Evolutionary conservation across 495 filamentous ascomycete species (phyloP).

Genomic region (Pseudevernia furfuracea): DNA sequence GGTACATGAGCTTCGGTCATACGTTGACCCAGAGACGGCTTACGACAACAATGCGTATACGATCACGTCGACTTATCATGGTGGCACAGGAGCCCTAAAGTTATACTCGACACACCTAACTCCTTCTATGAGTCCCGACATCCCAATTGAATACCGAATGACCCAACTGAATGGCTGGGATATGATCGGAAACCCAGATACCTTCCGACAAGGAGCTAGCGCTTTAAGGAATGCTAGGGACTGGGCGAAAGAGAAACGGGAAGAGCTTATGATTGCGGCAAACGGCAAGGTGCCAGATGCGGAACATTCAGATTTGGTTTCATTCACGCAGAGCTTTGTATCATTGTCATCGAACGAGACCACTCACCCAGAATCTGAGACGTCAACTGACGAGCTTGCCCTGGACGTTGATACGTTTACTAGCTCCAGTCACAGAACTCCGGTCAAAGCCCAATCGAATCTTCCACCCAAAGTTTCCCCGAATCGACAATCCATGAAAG

Average conservation of each 20-base stretch:
- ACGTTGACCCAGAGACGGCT: too few relatives aligned
- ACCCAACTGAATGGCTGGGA: constrained; percentile 20
- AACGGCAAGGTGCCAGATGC: constrained; percentile 8
- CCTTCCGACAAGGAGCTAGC: constrained; percentile 29
- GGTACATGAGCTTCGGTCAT: constrained; percentile 3
- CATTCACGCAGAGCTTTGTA: too few relatives aligned
- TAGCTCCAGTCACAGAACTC: too few relatives aligned
- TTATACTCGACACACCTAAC: constrained; percentile 1
- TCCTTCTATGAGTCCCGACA: constrained; percentile 12
- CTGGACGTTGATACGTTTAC: too few relatives aligned
- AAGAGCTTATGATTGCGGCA: constrained; percentile 22
- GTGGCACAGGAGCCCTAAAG: background rate
- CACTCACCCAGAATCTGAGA: too few relatives aligned
- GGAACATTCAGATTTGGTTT: constrained; percentile 2
- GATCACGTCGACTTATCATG: too few relatives aligned
- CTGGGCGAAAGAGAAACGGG: constrained; percentile 26
- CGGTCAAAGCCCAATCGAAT: background rate
- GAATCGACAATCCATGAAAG: background rate
- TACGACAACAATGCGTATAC: too few relatives aligned
- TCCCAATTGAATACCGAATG: constrained; percentile 27
- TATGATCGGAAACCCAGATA: constrained; percentile 26
- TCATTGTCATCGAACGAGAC: too few relatives aligned
- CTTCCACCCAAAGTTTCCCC: background rate
- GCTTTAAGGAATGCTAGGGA: constrained; percentile 29
- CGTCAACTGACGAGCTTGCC: too few relatives aligned